Evolutionary conservation across 2,329 filamentous ascomycete genomes (phyloP), one percentile per base, ranked within the genome.

Genomic region (Blastomyces percursus): DNA sequence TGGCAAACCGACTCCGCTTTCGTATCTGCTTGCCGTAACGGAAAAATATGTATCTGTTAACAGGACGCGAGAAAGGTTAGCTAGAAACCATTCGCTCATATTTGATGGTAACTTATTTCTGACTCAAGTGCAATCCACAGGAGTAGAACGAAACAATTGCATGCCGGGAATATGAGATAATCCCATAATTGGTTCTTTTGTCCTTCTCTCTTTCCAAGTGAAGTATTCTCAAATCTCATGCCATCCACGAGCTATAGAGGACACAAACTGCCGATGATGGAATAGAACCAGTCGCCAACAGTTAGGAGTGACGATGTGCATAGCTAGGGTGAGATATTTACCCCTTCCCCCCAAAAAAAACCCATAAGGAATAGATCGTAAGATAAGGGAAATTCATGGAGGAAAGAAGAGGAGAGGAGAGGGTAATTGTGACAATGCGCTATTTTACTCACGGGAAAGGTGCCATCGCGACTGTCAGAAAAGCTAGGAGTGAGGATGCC

Each of bases 401-500:
- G n/a, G n/a, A n/a, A n/a, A n/a, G n/a, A 42, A 50, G 19, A 19
- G 55, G 9, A 56, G 56, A 44, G 21, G 19, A 46, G 42, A 21
- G 14, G 56, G 51, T 16, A 24, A 3, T n/a, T 5, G 19, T 2
- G 5, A 11, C n/a, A 11, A 21, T 55, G 27, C 6, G 19, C 40
- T 46, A 51, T 51, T 56, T 19, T 46, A 76, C 76, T 71, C 71
- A 79, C 76, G 78, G 78, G 60, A 79, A 78, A 27, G 77, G 77
- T 48, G 73, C 66, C 76, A 79, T 78, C 56, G 67, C 69, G 48
- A 79, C 68, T 21, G 76, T 78, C 50, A 79, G 65, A 63, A 78
- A 78, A 14, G 72, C 78, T 12, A 79, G 68, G 12, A 79, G 67
- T 6, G 75, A 72, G 14, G 76, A 77, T 30, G 77, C 78, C 78